Evolutionary conservation across 805 yeast species (phyloP).

Genomic region (Babjeviella inositovora): DNA sequence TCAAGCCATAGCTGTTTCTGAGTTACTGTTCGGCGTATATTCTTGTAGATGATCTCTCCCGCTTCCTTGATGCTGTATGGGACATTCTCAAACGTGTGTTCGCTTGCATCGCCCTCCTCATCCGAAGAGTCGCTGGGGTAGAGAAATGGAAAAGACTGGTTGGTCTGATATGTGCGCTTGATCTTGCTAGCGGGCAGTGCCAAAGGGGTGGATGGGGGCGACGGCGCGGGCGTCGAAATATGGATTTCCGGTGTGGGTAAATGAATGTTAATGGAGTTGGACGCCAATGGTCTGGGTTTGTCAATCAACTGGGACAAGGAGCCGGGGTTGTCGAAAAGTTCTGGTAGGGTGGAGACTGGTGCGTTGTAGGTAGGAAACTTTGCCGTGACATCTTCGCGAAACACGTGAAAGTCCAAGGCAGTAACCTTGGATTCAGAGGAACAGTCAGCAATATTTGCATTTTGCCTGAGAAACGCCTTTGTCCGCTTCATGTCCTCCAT

Average conservation of each 20-base stretch:
- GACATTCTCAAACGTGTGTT: constrained; percentile 9
- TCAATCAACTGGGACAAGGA: constrained; percentile 46
- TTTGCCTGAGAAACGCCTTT: constrained; percentile 25
- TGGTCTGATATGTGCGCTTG: constrained; percentile 44
- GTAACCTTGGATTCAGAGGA: constrained; percentile 32
- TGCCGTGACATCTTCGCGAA: constrained; percentile 55
- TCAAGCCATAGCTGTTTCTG: constrained; percentile 58
- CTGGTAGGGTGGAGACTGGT: constrained; percentile 29
- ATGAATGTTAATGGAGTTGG: constrained; percentile 22
- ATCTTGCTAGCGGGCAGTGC: constrained; percentile 11
- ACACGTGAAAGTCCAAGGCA: constrained; percentile 74
- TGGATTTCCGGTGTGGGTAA: constrained; percentile 43
- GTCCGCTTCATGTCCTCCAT: constrained; percentile 16
- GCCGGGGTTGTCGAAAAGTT: constrained; percentile 25
- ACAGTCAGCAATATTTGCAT: constrained; percentile 15
- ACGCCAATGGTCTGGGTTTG: constrained; percentile 34
- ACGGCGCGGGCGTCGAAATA: constrained; percentile 80
- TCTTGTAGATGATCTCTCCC: constrained; percentile 41
- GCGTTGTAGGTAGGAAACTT: constrained; percentile 61
- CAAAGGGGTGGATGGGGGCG: constrained; percentile 50
- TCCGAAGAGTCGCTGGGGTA: constrained; percentile 31
- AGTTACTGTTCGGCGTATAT: constrained; percentile 52
- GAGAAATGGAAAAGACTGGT: constrained; percentile 50
- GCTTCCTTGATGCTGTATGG: constrained; percentile 79
- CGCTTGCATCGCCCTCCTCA: constrained; percentile 8